Evolutionary conservation across 2,329 filamentous ascomycete genomes (phyloP).

Genomic region (Fusarium staphyleae): DNA sequence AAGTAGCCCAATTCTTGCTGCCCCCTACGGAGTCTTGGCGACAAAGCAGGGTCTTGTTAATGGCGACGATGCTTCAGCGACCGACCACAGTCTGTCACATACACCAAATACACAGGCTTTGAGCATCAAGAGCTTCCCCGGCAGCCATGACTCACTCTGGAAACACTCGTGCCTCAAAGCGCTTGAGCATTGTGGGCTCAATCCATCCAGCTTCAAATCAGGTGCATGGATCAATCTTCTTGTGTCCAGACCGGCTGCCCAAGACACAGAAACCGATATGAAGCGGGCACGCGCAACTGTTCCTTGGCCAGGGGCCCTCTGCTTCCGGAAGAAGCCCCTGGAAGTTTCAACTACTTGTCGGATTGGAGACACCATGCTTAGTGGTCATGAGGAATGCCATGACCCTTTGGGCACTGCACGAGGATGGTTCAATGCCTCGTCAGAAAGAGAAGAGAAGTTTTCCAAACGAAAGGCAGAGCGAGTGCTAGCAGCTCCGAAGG

Average conservation of each 20-base stretch:
- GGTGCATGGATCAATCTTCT: conserved; percentile 61
- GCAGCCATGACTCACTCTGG: conserved; percentile 55
- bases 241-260: conserved; percentile 53
- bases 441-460: conserved; percentile 57
- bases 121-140: conserved; percentile 50
- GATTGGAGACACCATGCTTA: conserved; percentile 49
- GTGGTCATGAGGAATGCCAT: conserved; percentile 51
- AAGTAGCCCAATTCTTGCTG: conserved; percentile 58
- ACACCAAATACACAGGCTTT: conserved; percentile 62
- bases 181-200: conserved; percentile 59
- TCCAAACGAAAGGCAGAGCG: conserved; percentile 60
- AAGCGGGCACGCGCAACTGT: conserved; percentile 54
- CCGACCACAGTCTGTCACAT: conserved; percentile 49
- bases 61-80: conserved; percentile 42
- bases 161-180: conserved; percentile 59
- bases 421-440: conserved; percentile 54
- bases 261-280: conserved; percentile 52
- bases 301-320: conserved; percentile 62
- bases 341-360: conserved; percentile 50
- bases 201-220: conserved; percentile 51
- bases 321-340: conserved; percentile 58
- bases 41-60: conserved; percentile 36
- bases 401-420: conserved; percentile 59
- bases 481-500: conserved; percentile 50
- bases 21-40: conserved; percentile 58